Base-by-base conservation (phyloP, 305 asterid genomes). In the Solanum hybrid region DNA sequence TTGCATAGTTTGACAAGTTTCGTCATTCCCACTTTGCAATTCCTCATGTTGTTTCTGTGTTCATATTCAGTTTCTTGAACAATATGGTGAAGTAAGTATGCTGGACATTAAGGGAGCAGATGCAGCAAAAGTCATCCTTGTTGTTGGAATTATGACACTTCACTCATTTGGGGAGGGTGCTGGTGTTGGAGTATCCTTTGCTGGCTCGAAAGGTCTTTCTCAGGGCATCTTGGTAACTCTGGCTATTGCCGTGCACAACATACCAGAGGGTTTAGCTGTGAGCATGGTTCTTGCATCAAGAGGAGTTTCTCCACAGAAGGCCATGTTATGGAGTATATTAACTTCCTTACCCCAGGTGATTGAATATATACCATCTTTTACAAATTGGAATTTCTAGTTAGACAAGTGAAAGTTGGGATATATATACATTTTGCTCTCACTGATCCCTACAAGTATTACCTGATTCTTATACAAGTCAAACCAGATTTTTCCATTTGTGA, bases 141-240 rank as follows among this genome's bases (percentile, higher is more conserved):
- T 97, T 35, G 98, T 97, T 89, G 99, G 99, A 40, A 97, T 97
- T 88, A 97, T 97, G 99, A 97, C 99, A 37, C 99, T 97, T 89
- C 99, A 97, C 95, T 97, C 99, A 89, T 95, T 97, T 88, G 99
- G 99, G 40, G 99, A 97, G 94, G 99, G 99, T 71, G 95, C 99
- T 86, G 99, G 99, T 35, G 99, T 97, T 81, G 99, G 99, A 89
- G 99, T 97, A 90, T 97, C 99, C 66, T 97, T 96, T 92, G 99
- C 99, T 86, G 98, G 99, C 85, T 96, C 99, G 75, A 96, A 95
- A 92, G 99, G 99, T 66, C 91, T 97, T 91, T 94, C 99, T 10
- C 98, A 97, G 90, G 99, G 99, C 80, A 85, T 97, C 85, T 91
- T 97, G 93, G 95, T 97, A 71, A 96, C 99, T 35, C 91, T 95